A percentile compares a stretch with the other conserved stretches of the same genome.
Evolutionary conservation across 768 basidiomycete genomes (phyloP).

Genomic region (Lentinus brumalis): DNA sequence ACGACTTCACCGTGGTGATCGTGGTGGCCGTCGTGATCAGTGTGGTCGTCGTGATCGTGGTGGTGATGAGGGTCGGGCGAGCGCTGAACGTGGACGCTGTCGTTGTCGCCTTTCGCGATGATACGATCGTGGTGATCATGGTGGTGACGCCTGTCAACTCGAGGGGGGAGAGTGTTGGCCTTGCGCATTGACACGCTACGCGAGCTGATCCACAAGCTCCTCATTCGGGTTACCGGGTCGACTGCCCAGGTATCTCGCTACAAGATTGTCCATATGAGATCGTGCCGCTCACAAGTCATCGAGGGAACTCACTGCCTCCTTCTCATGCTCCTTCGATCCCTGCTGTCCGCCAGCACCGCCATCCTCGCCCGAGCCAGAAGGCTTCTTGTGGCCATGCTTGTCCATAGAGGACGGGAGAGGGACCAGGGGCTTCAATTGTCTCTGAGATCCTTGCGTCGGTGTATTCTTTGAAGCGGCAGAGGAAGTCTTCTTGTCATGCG

Average conservation of each 20-base stretch:
- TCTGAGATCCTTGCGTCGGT: background rate
- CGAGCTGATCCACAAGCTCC: conserved; percentile 20
- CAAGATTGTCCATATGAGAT: background rate
- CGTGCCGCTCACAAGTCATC: background rate
- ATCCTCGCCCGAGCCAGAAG: background rate
- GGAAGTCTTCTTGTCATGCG: background rate
- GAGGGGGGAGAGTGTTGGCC: background rate
- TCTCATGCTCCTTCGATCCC: background rate
- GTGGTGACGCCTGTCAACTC: conserved; percentile 11
- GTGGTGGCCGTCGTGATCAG: background rate
- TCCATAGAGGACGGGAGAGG: conserved; percentile 8
- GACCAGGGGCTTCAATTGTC: conserved; percentile 11
- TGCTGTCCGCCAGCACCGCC: no score
- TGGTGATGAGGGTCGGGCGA: conserved; percentile 16
- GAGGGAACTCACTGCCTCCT: conserved; percentile 2
- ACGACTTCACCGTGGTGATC: conserved; percentile 7
- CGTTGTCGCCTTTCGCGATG: conserved; percentile 30
- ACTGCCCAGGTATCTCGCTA: conserved; percentile 21
- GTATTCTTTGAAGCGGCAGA: background rate
- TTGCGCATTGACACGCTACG: conserved; percentile 4
- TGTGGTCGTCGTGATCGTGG: conserved; percentile 1
- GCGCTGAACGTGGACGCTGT: conserved; percentile 29
- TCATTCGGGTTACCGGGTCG: conserved; percentile 20
- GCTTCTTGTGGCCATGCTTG: conserved; percentile 4
- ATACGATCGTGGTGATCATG: conserved; percentile 25